Evolutionary conservation across 345 rosid genomes (phyloP), one percentile per base, ranked within the genome.

Genomic region (Eucalyptus pauciflora): DNA sequence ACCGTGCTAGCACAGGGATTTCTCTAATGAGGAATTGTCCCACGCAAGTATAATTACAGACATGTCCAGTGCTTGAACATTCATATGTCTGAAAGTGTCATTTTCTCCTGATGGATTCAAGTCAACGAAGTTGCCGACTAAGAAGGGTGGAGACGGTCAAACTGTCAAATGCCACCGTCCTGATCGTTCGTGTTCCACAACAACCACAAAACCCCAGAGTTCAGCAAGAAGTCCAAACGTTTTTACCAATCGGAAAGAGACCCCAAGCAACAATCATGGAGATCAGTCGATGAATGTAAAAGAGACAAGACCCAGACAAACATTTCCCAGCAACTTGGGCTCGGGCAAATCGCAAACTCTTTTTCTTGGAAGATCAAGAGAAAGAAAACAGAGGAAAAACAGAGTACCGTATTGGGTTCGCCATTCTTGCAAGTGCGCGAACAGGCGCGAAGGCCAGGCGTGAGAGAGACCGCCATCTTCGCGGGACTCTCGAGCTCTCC

Each of bases 401-500:
- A 8, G 69, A 24, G 25, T 93, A 94, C 96, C 94, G 69, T 92
- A 92, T 88, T 93, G 88, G 58, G 87, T 79, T 29, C 56, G 79
- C 93, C 94, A 94, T 48, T 86, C 86, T 8, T 87, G 71, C 11
- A 94, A 48, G 89, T 91, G 86, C 1, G 95, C 91, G 88, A 93
- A 89, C 46, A 90, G 64, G 25, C 69, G 43, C 25, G 91, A 89
- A 60, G 94, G 91, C 96, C 96, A 95, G 80, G 88, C 86, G 81
- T 94, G 95, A 50, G 89, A 20, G 27, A 93, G 60, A 45, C 79
- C 79, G 54, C 62, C 48, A 14, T 31, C 29, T 31, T 83, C 69
- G 56, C 31, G 24, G 58, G 45, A 87, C 46, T n/a, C 33, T 86
- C n/a, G 88, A 46, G 90, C 86, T 81, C 88, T 50, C 33, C 85